These are phyloP conservation scores for Oxyria digyna DNA, from an alignment of 148 eudicot species.

Conservation along the genomic window DNA sequence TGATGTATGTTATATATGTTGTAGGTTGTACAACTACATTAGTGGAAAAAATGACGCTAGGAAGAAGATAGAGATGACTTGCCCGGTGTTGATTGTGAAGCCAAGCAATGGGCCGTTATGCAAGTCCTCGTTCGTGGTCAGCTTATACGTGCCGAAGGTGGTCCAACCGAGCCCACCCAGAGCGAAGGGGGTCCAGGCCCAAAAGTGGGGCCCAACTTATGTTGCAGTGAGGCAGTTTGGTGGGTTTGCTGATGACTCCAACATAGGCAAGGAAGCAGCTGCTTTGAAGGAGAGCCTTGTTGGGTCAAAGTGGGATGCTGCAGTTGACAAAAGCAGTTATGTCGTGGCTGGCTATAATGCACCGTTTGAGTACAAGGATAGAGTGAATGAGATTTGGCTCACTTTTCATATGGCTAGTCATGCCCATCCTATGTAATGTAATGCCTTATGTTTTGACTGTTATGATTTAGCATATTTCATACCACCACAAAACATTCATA, in stretches of 20 bases:
- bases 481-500: too few relatives aligned
- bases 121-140: slow-evolving; percentile 53
- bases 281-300: slow-evolving; percentile 35
- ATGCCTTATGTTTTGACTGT: not conserved
- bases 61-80: slow-evolving; percentile 74
- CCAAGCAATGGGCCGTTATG: slow-evolving; percentile 89
- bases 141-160: slow-evolving; percentile 67
- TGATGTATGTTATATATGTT: not conserved
- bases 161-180: slow-evolving; percentile 74
- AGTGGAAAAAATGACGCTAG: slow-evolving; percentile 53
- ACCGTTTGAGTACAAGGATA: slow-evolving; percentile 55
- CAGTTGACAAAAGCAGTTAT: slow-evolving; percentile 45
- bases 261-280: slow-evolving; percentile 52
- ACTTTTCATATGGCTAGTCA: slow-evolving; percentile 27
- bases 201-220: slow-evolving; percentile 52
- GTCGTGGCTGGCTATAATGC: slow-evolving; percentile 77
- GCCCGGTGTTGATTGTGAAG: slow-evolving; percentile 61
- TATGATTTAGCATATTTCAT: too few relatives aligned
- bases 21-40: slow-evolving; percentile 68
- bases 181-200: slow-evolving; percentile 44
- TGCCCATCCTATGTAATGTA: slow-evolving; percentile 12
- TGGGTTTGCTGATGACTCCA: slow-evolving; percentile 44
- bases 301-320: slow-evolving; percentile 52
- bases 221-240: slow-evolving; percentile 68
- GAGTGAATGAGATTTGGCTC: slow-evolving; percentile 92